These are phyloP conservation scores for Fusarium foetens DNA, from an alignment of 2,329 filamentous ascomycete species.

Conservation along the genomic window DNA sequence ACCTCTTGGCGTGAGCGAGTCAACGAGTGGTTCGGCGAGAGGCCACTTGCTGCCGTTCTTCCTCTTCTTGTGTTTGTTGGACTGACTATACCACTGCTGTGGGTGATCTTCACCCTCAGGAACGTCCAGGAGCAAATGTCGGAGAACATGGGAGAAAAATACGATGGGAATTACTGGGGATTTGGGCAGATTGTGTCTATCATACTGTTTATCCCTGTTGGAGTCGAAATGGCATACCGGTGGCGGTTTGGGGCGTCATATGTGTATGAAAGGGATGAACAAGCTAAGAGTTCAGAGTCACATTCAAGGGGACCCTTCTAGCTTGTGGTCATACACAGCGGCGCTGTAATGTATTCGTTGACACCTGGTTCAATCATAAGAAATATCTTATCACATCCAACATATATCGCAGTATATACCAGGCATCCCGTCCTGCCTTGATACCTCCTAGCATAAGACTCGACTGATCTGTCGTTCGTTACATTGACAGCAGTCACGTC, in stretches of 20 bases:
- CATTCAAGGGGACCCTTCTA: background rate
- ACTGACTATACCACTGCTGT: slow-evolving; percentile 16
- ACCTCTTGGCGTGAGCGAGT: background rate
- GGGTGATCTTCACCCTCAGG: slow-evolving; percentile 18
- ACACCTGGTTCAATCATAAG: background rate
- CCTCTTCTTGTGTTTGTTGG: slow-evolving; percentile 10
- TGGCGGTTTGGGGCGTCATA: slow-evolving; percentile 23
- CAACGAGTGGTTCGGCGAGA: slow-evolving; percentile 5
- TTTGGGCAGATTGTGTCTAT: slow-evolving; percentile 42
- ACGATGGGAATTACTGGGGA: slow-evolving; percentile 27
- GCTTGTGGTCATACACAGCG: background rate
- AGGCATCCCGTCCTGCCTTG: background rate
- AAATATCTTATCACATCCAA: background rate
- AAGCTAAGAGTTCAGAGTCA: background rate
- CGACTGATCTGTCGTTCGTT: background rate
- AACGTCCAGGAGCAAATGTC: slow-evolving; percentile 14
- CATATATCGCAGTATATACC: background rate
- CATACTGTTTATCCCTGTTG: slow-evolving; percentile 37
- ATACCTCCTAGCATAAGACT: background rate
- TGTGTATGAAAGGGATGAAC: background rate
- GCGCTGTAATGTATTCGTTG: background rate
- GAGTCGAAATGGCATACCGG: slow-evolving; percentile 29
- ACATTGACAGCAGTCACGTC: background rate
- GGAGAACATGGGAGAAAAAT: background rate
- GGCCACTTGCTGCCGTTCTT: background rate